Conservation (phyloP, 805 yeast genomes). For the Metschnikowia shivogae region DNA sequence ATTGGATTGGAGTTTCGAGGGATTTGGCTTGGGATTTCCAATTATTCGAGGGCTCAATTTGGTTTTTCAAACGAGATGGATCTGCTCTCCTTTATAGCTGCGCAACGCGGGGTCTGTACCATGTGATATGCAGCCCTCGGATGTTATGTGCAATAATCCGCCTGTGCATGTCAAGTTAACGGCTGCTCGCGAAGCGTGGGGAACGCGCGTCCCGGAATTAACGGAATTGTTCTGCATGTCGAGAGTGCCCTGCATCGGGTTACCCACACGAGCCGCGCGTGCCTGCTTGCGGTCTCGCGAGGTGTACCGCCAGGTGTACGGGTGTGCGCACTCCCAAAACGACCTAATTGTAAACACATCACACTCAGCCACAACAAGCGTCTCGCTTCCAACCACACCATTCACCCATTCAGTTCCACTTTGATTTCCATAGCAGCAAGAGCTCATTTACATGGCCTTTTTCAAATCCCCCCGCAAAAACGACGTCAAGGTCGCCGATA, state of each 20-base stretch:
- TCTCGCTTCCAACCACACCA: neutral
- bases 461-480: slow-evolving; percentile 16
- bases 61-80: no score
- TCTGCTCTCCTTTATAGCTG: no score
- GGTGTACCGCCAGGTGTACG: neutral
- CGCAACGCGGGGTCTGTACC: no score
- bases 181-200: neutral
- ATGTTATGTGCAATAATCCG: no score
- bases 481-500: slow-evolving; percentile 29
- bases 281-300: neutral
- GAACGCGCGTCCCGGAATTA: neutral
- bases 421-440: no score
- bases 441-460: slow-evolving; percentile 11
- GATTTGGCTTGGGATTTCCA: no score
- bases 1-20: neutral
- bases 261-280: neutral
- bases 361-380: neutral
- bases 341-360: slow-evolving; percentile 6
- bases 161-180: no score
- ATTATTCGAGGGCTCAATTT: no score
- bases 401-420: no score
- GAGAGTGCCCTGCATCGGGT: neutral
- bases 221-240: neutral
- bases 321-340: neutral
- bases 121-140: no score